phyloP scores from a whole-genome alignment of 148 eudicot species.

The Hydrangea macrophylla region DNA sequence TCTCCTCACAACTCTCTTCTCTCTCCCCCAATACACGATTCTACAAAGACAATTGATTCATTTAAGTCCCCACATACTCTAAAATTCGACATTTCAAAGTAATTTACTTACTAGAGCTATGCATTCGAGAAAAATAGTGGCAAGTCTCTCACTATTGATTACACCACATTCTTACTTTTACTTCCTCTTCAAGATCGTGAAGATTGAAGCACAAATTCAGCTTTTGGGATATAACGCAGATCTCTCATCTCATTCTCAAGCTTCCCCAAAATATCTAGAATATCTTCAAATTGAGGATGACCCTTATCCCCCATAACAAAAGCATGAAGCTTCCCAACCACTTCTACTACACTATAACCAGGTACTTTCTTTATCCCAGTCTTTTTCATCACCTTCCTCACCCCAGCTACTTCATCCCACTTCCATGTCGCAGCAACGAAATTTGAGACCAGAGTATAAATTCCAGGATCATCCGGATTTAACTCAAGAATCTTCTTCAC shows the following conservation, averaged over 20 bases:
- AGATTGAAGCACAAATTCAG: slow-evolving; percentile 46
- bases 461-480: slow-evolving; percentile 60
- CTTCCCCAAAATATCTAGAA: slow-evolving; percentile 31
- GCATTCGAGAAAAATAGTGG: slow-evolving; percentile 38
- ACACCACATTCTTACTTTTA: slow-evolving; percentile 35
- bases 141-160: slow-evolving; percentile 47
- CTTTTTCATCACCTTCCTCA: slow-evolving; percentile 49
- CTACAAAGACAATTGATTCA: slow-evolving; percentile 35
- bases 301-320: slow-evolving; percentile 68
- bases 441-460: slow-evolving; percentile 52
- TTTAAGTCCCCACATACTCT: slow-evolving; percentile 52
- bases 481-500: slow-evolving; percentile 53
- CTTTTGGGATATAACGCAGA: slow-evolving; percentile 40
- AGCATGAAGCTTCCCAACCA: slow-evolving; percentile 55
- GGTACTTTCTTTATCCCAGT: slow-evolving; percentile 57
- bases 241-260: slow-evolving; percentile 52
- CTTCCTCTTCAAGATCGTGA: slow-evolving; percentile 49
- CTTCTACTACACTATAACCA: slow-evolving; percentile 64
- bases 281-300: slow-evolving; percentile 44
- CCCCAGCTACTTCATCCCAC: slow-evolving; percentile 61
- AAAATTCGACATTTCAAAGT: slow-evolving; percentile 41
- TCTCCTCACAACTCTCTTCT: slow-evolving; percentile 51
- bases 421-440: slow-evolving; percentile 55
- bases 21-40: slow-evolving; percentile 37
- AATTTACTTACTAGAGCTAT: slow-evolving; percentile 42